phyloP scores from a whole-genome alignment of 129 eudicot genomes.

The Arctium lappa region DNA sequence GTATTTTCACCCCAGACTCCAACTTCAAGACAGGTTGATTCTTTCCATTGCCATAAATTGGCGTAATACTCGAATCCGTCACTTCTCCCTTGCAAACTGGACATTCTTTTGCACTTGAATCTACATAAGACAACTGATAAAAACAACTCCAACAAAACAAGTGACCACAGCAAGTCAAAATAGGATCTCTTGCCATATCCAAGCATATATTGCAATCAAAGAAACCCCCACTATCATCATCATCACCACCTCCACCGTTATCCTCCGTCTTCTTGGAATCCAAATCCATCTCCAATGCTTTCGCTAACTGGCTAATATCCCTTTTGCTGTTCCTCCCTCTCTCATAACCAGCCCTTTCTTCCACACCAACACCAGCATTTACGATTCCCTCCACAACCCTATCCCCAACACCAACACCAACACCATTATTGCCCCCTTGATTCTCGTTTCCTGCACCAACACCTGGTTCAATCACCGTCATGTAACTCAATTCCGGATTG shows the following conservation, averaged over 20 bases:
- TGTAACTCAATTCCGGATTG: conserved; percentile 32
- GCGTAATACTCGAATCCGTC: conserved; percentile 50
- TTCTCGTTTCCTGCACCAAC: conserved; percentile 11
- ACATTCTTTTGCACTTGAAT: conserved; percentile 61
- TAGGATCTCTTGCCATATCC: conserved; percentile 60
- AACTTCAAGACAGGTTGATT: conserved; percentile 24
- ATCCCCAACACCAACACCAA: neutral
- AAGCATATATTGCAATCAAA: conserved; percentile 73
- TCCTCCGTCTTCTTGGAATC: conserved; percentile 44
- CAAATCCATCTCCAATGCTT: conserved; percentile 62
- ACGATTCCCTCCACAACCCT: conserved; percentile 13
- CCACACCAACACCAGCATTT: conserved; percentile 10
- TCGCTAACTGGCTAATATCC: conserved; percentile 56
- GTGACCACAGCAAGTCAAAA: conserved; percentile 79
- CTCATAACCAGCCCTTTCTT: conserved; percentile 24
- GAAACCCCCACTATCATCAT: conserved; percentile 49
- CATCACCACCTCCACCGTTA: conserved; percentile 28
- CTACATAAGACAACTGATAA: conserved; percentile 51
- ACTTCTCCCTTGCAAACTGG: conserved; percentile 83
- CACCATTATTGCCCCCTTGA: conserved; percentile 5
- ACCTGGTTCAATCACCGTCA: conserved; percentile 26
- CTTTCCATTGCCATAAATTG: conserved; percentile 66
- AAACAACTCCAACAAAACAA: conserved; percentile 78
- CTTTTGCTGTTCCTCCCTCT: conserved; percentile 53
- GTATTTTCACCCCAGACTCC: conserved; percentile 51